phyloP scores from a whole-genome alignment of 768 basidiomycete genomes.

The Rhodotorula kratochvilovae region DNA sequence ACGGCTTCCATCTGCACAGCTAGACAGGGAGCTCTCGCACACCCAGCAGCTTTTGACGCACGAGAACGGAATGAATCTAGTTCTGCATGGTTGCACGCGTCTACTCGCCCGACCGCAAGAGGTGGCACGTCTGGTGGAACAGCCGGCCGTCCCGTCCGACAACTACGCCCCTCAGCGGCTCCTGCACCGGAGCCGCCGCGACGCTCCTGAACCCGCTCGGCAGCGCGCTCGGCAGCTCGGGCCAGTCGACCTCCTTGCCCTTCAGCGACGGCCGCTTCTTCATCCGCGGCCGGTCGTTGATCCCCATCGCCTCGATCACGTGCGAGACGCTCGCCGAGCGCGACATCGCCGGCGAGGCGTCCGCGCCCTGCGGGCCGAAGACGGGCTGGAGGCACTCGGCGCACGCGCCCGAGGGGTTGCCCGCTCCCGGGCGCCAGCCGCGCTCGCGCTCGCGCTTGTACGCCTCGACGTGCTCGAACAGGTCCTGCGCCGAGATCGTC shows the following conservation, averaged over 20 bases:
- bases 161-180: constrained; percentile 24
- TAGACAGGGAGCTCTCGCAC: too few relatives aligned
- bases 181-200: neutral
- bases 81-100: too few relatives aligned
- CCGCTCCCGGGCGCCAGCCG: constrained; percentile 46
- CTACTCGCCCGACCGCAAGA: constrained; percentile 3
- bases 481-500: constrained; percentile 71
- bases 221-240: neutral
- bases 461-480: constrained; percentile 68
- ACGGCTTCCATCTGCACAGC: too few relatives aligned
- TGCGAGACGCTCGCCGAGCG: constrained; percentile 26
- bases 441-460: constrained; percentile 46
- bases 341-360: constrained; percentile 30
- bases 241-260: constrained; percentile 41
- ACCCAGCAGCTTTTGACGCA: too few relatives aligned
- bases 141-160: constrained; percentile 31
- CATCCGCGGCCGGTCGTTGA: constrained; percentile 28
- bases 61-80: too few relatives aligned
- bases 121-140: constrained; percentile 26
- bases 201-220: neutral
- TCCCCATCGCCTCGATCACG: constrained; percentile 35
- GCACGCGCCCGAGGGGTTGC: constrained; percentile 15
- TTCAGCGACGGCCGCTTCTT: constrained; percentile 37
- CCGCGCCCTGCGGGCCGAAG: constrained; percentile 28
- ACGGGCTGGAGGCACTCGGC: constrained; percentile 40